Evolutionary conservation across 2,329 filamentous ascomycete species (phyloP).

Genomic region (Botrytis sinoallii): DNA sequence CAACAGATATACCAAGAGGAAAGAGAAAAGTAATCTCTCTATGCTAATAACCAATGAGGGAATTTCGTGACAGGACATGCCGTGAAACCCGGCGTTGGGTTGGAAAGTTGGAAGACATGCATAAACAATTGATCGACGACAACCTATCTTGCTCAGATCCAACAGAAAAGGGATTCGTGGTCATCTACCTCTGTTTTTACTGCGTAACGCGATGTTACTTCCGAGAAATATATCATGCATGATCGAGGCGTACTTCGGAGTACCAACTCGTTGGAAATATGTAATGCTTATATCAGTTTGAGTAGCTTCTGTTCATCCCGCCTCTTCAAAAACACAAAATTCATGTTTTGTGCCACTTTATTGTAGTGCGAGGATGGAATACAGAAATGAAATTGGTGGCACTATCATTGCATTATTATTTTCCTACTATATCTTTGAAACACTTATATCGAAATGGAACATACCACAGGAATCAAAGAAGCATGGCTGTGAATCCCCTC

Average conservation of each 20-base stretch:
- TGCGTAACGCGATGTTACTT: neutral
- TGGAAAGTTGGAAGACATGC: neutral
- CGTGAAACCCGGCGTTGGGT: neutral
- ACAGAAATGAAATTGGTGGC: neutral
- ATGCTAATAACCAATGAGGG: neutral
- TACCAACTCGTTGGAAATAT: neutral
- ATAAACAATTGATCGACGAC: neutral
- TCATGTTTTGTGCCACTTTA: neutral
- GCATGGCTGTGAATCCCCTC: neutral
- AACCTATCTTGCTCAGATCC: neutral
- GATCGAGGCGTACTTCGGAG: neutral
- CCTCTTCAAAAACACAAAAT: neutral
- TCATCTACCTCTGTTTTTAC: neutral
- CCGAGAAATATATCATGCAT: neutral
- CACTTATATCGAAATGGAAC: neutral
- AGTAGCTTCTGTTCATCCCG: neutral
- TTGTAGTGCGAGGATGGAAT: neutral
- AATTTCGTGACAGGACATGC: neutral
- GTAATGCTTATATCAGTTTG: neutral
- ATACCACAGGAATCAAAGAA: neutral
- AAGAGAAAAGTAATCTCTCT: neutral
- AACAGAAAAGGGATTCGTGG: neutral
- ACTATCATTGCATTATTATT: neutral
- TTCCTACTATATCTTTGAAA: neutral
- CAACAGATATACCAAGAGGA: neutral